A percentile compares a stretch with the other conserved stretches of the same genome.
Conservation (phyloP, 108 stramenopile genomes). For the Seminavis robusta region DNA sequence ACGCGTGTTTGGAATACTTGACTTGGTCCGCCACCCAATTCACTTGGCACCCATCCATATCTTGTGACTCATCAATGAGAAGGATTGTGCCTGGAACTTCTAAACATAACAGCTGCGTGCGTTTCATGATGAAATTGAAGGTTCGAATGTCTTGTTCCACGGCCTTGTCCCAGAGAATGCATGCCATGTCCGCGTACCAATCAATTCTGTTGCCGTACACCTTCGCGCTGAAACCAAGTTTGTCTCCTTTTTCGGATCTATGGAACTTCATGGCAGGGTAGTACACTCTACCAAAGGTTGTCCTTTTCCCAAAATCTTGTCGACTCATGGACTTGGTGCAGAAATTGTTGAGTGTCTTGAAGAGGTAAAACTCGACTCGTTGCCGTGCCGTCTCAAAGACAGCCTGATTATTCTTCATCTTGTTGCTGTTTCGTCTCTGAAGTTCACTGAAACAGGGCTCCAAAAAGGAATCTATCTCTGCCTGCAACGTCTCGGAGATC, state of each 20-base stretch:
- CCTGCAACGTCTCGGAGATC: no score
- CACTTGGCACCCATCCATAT: slow-evolving; percentile 37
- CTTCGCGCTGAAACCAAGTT: slow-evolving; percentile 22
- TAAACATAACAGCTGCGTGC: slow-evolving; percentile 18
- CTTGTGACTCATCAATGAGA: slow-evolving; percentile 38
- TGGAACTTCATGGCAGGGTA: slow-evolving; percentile 1
- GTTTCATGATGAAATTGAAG: slow-evolving; percentile 23
- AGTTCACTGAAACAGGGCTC: no score
- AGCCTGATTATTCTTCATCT: background rate
- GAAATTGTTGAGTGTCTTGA: slow-evolving; percentile 24
- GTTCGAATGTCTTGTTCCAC: slow-evolving; percentile 9
- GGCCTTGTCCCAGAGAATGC: slow-evolving; percentile 20
- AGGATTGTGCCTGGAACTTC: slow-evolving; percentile 28
- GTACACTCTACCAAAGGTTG: background rate
- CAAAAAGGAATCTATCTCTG: no score
- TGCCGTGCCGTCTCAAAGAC: slow-evolving; percentile 3
- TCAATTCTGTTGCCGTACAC: slow-evolving; percentile 17
- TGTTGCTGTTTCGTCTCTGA: no score
- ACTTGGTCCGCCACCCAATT: slow-evolving; percentile 18
- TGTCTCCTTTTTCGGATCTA: slow-evolving; percentile 10
- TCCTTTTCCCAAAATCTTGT: no score
- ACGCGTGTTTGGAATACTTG: slow-evolving; percentile 24
- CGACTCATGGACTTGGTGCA: slow-evolving; percentile 7
- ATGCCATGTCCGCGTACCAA: slow-evolving; percentile 25
- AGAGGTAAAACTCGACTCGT: slow-evolving; percentile 16